Conservation (phyloP, 2,329 filamentous ascomycete species). For the Colletotrichum musicola region DNA sequence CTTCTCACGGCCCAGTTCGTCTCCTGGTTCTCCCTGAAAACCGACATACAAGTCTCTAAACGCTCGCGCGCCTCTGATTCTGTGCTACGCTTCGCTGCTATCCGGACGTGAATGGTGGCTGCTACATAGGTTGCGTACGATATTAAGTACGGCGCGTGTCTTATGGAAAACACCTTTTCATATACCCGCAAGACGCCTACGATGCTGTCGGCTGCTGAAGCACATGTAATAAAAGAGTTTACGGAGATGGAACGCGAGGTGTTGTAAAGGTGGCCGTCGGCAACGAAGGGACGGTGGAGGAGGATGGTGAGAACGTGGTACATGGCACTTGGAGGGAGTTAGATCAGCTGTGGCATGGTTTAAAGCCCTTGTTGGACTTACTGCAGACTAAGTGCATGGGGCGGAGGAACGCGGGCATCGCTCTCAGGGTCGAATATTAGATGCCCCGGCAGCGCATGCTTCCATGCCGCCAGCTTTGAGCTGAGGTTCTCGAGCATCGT, state of each 20-base stretch:
- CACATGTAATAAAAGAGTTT: constrained; percentile 59
- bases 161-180: constrained; percentile 58
- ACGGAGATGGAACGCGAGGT: constrained; percentile 55
- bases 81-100: constrained; percentile 58
- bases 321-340: constrained; percentile 51
- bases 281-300: constrained; percentile 65
- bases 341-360: not conserved
- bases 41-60: constrained; percentile 58
- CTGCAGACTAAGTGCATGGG: constrained; percentile 59
- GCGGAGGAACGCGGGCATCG: constrained; percentile 51
- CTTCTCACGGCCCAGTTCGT: constrained; percentile 63
- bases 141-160: constrained; percentile 64
- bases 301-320: constrained; percentile 66
- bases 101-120: constrained; percentile 64
- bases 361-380: constrained; percentile 33
- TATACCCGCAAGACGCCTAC: constrained; percentile 58
- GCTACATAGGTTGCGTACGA: constrained; percentile 68
- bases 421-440: constrained; percentile 52
- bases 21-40: constrained; percentile 62
- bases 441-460: constrained; percentile 54
- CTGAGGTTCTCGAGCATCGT: constrained; percentile 53
- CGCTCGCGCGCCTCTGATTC: constrained; percentile 54
- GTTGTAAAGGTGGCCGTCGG: constrained; percentile 61
- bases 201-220: constrained; percentile 59
- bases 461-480: constrained; percentile 57